Evolutionary conservation across 2,329 filamentous ascomycete species (phyloP).

Genomic region (Stachybotrys echinatus): DNA sequence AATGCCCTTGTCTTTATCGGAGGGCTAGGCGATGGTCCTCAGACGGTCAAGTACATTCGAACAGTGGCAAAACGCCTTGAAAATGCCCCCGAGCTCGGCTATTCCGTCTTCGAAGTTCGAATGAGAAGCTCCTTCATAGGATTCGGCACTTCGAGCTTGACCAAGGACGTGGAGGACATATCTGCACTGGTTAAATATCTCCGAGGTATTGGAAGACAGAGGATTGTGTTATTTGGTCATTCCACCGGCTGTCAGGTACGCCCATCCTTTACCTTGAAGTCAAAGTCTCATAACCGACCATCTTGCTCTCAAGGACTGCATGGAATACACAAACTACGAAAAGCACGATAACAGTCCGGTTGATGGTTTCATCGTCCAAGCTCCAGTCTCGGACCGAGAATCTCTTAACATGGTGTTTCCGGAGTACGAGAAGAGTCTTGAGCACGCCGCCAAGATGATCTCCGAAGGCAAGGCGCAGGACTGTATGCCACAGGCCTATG

Average conservation of each 20-base stretch:
- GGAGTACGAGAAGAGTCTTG: constrained; percentile 39
- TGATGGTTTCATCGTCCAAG: constrained; percentile 75
- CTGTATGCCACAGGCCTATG: constrained; percentile 42
- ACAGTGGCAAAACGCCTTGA: constrained; percentile 39
- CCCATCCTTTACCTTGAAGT: background rate
- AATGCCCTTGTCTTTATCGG: constrained; percentile 67
- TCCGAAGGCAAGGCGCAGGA: constrained; percentile 47
- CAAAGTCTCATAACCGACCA: background rate
- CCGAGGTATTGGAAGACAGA: constrained; percentile 41
- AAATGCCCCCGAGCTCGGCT: constrained; percentile 30
- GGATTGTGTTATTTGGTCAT: constrained; percentile 52
- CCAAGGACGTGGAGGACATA: constrained; percentile 49
- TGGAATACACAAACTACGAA: constrained; percentile 44
- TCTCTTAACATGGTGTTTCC: constrained; percentile 42
- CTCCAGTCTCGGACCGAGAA: constrained; percentile 73
- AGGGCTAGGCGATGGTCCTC: constrained; percentile 64
- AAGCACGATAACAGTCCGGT: constrained; percentile 46
- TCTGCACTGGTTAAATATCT: constrained; percentile 48
- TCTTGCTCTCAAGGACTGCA: constrained; percentile 43
- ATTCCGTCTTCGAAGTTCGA: constrained; percentile 52
- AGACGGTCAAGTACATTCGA: constrained; percentile 55
- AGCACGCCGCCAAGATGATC: constrained; percentile 49
- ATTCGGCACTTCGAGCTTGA: constrained; percentile 45
- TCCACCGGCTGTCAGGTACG: constrained; percentile 53
- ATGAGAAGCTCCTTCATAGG: constrained; percentile 48